Evolutionary conservation across 106 monocot species (phyloP), one percentile per base, ranked within the genome.

Genomic region (Platanthera guangdongensis): DNA sequence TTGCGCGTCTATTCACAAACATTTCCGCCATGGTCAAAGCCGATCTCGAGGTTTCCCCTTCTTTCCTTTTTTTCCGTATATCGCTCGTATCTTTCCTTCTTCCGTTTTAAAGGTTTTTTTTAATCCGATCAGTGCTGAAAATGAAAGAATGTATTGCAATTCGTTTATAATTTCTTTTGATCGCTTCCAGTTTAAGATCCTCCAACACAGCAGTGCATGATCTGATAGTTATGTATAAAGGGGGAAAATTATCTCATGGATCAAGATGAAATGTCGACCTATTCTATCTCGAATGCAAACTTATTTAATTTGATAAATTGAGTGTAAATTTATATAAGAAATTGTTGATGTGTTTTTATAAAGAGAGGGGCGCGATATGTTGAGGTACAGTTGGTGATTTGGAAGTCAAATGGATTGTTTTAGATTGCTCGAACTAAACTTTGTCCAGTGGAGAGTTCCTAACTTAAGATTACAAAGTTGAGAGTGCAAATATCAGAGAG

Each of bases 11-110:
- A 78, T 91, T 91, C 78, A 76, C 80, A 75, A 78, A 76, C 75
- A 75, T 91, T 65, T 91, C 88, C 75, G 8, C 83, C 75, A 88
- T 91, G 86, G 69, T 88, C 72, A 81, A 88, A 82, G 82, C 85
- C 72, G 91, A 91, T 69, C 88, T 91, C 54, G 74, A 91, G 91
- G 91, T 91, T 12, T 21, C 6, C 12, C n/a, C 25, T 65, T 57
- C 59, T 25, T 65, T 63, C 28, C 19, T 68, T 8, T 12, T 25
- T 25, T 9, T 46, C 65, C 9, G 11, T 32, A 30, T 65, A 4
- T 19, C 65, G 12, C 32, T 65, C 65, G 11, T 10, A 11, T 11
- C 30, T 12, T 25, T 65, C 32, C 65, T 65, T 65, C 39, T 30
- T 65, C 39, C 39, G 39, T 19, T 65, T 65, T 65, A 11, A 12